These are phyloP conservation scores for Phellopilus nigrolimitatus DNA, from an alignment of 1,284 basidiomycete species.

Conservation along the genomic window DNA sequence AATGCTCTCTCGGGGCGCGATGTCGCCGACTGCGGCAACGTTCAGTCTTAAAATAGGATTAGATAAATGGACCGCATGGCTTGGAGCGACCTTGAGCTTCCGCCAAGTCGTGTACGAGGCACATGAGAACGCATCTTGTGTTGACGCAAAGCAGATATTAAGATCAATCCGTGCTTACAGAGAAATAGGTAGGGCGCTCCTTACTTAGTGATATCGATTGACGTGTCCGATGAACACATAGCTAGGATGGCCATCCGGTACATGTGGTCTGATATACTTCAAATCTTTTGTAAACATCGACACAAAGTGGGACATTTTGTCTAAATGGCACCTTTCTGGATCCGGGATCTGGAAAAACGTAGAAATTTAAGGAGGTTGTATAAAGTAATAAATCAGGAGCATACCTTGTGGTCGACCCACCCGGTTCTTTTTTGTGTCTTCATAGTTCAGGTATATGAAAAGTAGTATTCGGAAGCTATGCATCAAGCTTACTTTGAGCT, in stretches of 20 bases:
- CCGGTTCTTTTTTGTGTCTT: slow-evolving; percentile 94
- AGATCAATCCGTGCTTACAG: neutral
- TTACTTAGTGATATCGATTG: slow-evolving; percentile 75
- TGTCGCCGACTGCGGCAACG: slow-evolving; percentile 85
- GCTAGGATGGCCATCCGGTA: slow-evolving; percentile 93
- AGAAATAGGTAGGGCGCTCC: slow-evolving; percentile 22
- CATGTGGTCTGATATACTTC: slow-evolving; percentile 95
- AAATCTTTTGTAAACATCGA: slow-evolving; percentile 16
- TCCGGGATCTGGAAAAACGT: slow-evolving; percentile 54
- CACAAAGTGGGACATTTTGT: neutral
- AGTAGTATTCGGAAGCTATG: slow-evolving; percentile 4
- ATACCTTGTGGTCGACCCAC: slow-evolving; percentile 81
- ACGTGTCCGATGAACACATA: slow-evolving; percentile 70
- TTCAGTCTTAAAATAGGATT: neutral
- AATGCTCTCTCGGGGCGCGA: slow-evolving; percentile 86
- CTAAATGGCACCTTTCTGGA: slow-evolving; percentile 64
- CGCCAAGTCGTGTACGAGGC: slow-evolving; percentile 91
- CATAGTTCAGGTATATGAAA: neutral
- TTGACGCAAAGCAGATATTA: slow-evolving; percentile 4
- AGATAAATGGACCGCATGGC: too few relatives aligned
- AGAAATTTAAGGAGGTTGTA: neutral
- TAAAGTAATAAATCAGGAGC: slow-evolving; percentile 22
- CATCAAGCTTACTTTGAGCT: slow-evolving; percentile 63
- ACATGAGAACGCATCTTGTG: slow-evolving; percentile 81
- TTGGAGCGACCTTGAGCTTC: slow-evolving; percentile 89